A percentile compares a stretch with the other conserved stretches of the same genome.
Conservation (phyloP, 805 yeast species). For the Ogataea paraovalis region DNA sequence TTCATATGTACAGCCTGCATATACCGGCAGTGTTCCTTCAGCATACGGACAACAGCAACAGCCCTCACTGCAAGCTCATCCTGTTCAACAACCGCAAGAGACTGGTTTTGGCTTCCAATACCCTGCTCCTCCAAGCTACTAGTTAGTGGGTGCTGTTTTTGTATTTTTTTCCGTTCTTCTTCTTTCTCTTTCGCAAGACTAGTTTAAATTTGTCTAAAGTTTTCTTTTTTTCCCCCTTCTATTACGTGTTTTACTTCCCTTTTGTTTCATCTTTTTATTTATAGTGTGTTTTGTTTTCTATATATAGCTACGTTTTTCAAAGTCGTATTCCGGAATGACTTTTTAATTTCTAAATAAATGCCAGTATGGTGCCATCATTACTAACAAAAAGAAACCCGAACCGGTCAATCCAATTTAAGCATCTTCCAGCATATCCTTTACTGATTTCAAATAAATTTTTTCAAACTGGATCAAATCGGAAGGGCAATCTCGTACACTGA, state of each 20-base stretch:
- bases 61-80: neutral
- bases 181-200: too few relatives aligned
- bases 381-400: neutral
- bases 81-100: neutral
- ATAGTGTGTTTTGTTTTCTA: neutral
- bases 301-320: neutral
- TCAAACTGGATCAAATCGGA: neutral
- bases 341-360: neutral
- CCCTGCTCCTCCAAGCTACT: neutral
- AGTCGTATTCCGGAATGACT: neutral
- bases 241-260: neutral
- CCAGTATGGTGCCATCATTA: neutral
- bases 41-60: neutral
- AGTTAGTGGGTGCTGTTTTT: too few relatives aligned
- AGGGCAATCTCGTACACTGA: neutral
- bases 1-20: neutral
- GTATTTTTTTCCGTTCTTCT: too few relatives aligned
- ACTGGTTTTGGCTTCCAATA: constrained; percentile 1
- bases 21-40: neutral
- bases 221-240: neutral
- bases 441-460: neutral
- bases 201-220: neutral
- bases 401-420: neutral
- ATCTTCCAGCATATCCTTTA: neutral
- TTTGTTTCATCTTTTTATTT: neutral